Percentiles rank a stretch among this genome's conserved stretches.
These are phyloP conservation scores for Guillardia theta DNA, from an alignment of 78 protist genomes.

Conservation along the genomic window DNA sequence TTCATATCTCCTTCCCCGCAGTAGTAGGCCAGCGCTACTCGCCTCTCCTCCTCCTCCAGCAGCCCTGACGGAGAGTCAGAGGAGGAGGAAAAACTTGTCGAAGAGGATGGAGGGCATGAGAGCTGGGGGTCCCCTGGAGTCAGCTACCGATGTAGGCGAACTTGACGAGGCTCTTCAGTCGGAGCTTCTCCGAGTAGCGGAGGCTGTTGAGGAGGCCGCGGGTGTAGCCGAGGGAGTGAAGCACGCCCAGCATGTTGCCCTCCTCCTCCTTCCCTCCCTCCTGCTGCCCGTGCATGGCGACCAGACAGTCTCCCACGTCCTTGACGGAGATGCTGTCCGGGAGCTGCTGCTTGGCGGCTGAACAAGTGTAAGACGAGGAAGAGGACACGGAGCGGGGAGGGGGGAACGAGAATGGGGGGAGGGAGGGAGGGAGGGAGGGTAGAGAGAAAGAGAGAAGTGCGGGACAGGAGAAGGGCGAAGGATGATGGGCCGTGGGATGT, in stretches of 20 bases:
- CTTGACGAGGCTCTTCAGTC: neutral
- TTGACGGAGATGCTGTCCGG: neutral
- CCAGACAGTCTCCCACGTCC: neutral
- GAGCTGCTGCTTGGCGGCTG: constrained; percentile 35
- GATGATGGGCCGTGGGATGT: neutral
- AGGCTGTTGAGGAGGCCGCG: neutral
- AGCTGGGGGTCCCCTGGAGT: neutral
- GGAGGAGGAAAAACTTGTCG: neutral
- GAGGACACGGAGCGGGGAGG: too few species aligned
- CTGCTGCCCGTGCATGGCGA: neutral
- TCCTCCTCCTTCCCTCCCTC: neutral
- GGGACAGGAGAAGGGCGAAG: neutral
- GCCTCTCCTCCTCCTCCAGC: neutral
- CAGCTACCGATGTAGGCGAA: neutral
- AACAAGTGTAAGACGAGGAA: too few species aligned
- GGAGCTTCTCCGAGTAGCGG: neutral
- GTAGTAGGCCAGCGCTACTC: neutral
- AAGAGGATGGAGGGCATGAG: neutral
- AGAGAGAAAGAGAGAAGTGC: too few species aligned
- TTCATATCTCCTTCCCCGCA: neutral
- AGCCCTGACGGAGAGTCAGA: neutral
- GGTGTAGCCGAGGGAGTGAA: neutral
- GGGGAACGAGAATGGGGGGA: too few species aligned
- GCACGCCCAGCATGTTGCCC: neutral
- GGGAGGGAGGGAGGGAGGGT: too few species aligned